Conservation (phyloP, 2,329 filamentous ascomycete species). For the Cladophialophora yegresii region DNA sequence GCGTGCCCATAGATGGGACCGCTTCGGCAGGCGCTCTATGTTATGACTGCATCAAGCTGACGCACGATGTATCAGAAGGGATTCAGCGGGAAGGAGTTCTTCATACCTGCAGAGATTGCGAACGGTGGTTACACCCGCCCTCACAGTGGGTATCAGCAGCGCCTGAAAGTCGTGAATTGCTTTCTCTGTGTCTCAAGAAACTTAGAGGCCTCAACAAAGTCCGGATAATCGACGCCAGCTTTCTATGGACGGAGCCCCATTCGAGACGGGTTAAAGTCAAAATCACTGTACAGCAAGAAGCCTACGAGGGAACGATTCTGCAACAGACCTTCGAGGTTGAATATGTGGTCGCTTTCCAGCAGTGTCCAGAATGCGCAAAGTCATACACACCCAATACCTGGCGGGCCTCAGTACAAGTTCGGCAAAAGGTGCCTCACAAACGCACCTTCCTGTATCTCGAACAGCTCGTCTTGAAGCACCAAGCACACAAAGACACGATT, state of each 20-base stretch:
- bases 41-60: conserved; percentile 93
- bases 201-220: conserved; percentile 84
- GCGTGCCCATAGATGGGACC: conserved; percentile 91
- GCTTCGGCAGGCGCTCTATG: conserved; percentile 83
- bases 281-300: conserved; percentile 82
- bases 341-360: conserved; percentile 85
- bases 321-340: conserved; percentile 96
- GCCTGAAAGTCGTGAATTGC: conserved; percentile 85
- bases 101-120: conserved; percentile 91
- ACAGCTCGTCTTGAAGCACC: conserved; percentile 93
- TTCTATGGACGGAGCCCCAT: conserved; percentile 98
- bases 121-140: conserved; percentile 88
- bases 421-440: conserved; percentile 97
- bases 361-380: conserved; percentile 93
- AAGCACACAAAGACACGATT: conserved; percentile 86
- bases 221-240: conserved; percentile 90
- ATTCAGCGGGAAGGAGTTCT: conserved; percentile 88
- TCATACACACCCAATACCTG: conserved; percentile 96
- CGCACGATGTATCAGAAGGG: conserved; percentile 86
- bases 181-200: conserved; percentile 88
- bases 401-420: conserved; percentile 89
- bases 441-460: conserved; percentile 81
- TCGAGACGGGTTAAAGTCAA: conserved; percentile 90
- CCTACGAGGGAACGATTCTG: conserved; percentile 67
- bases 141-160: conserved; percentile 80